Percentiles rank a stretch among this genome's conserved stretches.
Evolutionary conservation across 805 yeast species (phyloP).

Genomic region (Cyberlindnera euphorbiae): DNA sequence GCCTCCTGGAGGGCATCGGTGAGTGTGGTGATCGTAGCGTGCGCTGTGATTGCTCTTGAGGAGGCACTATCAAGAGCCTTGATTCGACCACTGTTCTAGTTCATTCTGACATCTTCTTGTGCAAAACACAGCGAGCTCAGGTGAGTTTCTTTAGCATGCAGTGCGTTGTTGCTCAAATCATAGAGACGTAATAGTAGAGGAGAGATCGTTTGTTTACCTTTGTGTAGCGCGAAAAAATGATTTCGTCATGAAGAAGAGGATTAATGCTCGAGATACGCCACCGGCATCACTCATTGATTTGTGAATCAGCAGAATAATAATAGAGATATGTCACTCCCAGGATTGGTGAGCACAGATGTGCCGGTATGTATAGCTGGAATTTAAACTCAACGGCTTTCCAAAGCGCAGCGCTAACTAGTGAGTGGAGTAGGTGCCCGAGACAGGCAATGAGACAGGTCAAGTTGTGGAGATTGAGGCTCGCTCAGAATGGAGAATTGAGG

Average conservation of each 20-base stretch:
- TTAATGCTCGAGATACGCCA: no score
- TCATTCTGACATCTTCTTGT: background rate
- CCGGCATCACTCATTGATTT: no score
- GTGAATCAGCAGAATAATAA: no score
- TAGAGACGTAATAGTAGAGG: no score
- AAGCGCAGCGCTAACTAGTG: no score
- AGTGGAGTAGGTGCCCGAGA: conserved; percentile 4
- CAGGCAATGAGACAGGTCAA: conserved; percentile 7
- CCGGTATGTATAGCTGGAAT: background rate
- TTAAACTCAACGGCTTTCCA: background rate
- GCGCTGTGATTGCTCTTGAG: conserved; percentile 12
- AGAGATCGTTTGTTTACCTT: background rate
- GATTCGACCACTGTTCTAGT: conserved; percentile 1
- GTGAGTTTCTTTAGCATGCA: no score
- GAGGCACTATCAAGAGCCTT: conserved; percentile 3
- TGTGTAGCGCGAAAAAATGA: background rate
- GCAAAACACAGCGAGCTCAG: no score
- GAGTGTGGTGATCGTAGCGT: conserved; percentile 30
- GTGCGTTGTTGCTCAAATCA: no score
- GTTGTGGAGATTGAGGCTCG: conserved; percentile 25
- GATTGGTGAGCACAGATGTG: background rate
- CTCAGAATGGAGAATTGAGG: conserved; percentile 77
- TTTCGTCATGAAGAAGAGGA: no score
- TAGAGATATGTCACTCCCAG: background rate
- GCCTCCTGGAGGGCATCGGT: conserved; percentile 44